phyloP scores from a whole-genome alignment of 2,329 filamentous ascomycete genomes.

The Cladorrhinum sp. region DNA sequence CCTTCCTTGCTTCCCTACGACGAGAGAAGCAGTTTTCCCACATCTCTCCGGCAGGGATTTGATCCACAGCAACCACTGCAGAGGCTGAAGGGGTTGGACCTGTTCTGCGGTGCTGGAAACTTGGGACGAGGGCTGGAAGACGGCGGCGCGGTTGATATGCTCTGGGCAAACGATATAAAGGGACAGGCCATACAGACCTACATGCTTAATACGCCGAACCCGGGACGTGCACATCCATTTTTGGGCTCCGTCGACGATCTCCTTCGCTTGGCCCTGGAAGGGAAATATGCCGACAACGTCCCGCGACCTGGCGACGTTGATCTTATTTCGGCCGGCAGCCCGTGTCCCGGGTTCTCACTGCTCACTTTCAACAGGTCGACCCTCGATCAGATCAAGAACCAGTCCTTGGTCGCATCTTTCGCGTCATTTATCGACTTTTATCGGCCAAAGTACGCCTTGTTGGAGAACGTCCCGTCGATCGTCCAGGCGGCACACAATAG shows the following conservation, averaged over 20 bases:
- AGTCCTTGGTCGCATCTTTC: slow-evolving; percentile 74
- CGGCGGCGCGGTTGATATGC: slow-evolving; percentile 60
- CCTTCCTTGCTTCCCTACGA: slow-evolving; percentile 36
- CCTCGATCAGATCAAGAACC: slow-evolving; percentile 60
- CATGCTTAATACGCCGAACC: slow-evolving; percentile 58
- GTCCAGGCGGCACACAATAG: slow-evolving; percentile 42
- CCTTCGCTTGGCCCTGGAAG: slow-evolving; percentile 53
- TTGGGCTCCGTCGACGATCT: slow-evolving; percentile 71
- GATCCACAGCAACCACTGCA: slow-evolving; percentile 39
- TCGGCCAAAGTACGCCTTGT: slow-evolving; percentile 67
- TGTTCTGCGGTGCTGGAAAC: slow-evolving; percentile 77
- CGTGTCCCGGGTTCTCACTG: slow-evolving; percentile 71
- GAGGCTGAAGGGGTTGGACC: slow-evolving; percentile 60
- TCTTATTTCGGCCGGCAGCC: slow-evolving; percentile 69
- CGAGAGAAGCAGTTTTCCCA: slow-evolving; percentile 27
- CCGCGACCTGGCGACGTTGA: slow-evolving; percentile 62
- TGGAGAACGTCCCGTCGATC: slow-evolving; percentile 75
- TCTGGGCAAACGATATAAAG: slow-evolving; percentile 66
- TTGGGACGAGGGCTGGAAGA: slow-evolving; percentile 76
- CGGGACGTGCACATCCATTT: slow-evolving; percentile 50
- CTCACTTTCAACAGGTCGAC: slow-evolving; percentile 59
- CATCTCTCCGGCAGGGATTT: slow-evolving; percentile 52
- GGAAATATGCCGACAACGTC: slow-evolving; percentile 44
- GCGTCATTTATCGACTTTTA: slow-evolving; percentile 72
- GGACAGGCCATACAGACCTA: slow-evolving; percentile 67